A percentile compares a stretch with the other conserved stretches of the same genome.
Evolutionary conservation across 2,329 filamentous ascomycete species (phyloP).

Genomic region (Trichoderma sp.): DNA sequence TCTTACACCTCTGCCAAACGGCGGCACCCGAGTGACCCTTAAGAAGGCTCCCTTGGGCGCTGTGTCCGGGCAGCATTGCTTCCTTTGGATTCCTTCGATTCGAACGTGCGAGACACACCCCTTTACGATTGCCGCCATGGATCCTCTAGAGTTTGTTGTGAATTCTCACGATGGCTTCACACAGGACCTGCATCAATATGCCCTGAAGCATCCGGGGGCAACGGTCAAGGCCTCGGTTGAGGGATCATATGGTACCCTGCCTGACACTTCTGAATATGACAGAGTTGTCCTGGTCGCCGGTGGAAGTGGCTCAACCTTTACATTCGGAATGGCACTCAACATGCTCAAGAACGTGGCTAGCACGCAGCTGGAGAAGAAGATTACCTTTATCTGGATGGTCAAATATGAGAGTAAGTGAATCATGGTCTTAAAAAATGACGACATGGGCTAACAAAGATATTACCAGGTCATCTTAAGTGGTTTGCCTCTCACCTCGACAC

Average conservation of each 20-base stretch:
- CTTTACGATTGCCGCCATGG: slow-evolving; percentile 57
- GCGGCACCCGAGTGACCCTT: slow-evolving; percentile 55
- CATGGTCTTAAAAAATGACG: neutral
- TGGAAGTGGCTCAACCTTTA: slow-evolving; percentile 60
- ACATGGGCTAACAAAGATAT: neutral
- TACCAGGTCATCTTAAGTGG: slow-evolving; percentile 38
- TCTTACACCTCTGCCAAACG: slow-evolving; percentile 52
- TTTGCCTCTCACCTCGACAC: slow-evolving; percentile 37
- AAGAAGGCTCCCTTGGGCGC: slow-evolving; percentile 47
- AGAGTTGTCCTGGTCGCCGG: slow-evolving; percentile 59
- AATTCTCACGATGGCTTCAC: slow-evolving; percentile 60
- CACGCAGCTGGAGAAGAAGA: slow-evolving; percentile 25
- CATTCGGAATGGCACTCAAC: slow-evolving; percentile 40
- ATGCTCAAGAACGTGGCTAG: slow-evolving; percentile 32
- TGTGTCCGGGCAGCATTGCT: slow-evolving; percentile 59
- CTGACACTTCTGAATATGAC: slow-evolving; percentile 51
- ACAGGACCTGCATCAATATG: slow-evolving; percentile 51
- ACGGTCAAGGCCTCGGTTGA: slow-evolving; percentile 53
- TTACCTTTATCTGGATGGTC: slow-evolving; percentile 44
- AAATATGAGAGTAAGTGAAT: slow-evolving; percentile 36
- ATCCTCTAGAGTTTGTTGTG: slow-evolving; percentile 58
- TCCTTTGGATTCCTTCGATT: slow-evolving; percentile 61
- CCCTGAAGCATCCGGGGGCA: slow-evolving; percentile 47
- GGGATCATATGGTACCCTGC: slow-evolving; percentile 57
- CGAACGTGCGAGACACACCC: slow-evolving; percentile 60